Base-by-base conservation (phyloP, 768 basidiomycete species). In the Vararia minispora region DNA sequence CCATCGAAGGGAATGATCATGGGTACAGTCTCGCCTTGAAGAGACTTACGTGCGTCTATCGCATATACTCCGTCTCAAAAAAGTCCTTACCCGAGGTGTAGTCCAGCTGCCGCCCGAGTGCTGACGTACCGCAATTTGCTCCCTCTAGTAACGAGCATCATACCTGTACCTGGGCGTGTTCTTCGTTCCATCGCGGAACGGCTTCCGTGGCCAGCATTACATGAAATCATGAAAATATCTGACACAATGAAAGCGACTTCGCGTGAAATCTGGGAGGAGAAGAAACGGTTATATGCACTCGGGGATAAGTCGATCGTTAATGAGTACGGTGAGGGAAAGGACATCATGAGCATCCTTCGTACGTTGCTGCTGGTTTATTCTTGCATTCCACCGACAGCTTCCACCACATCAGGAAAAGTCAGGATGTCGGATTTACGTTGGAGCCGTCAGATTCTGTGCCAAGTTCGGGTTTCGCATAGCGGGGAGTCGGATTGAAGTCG, bases 231-330 rank as follows among this genome's bases (percentile, higher is more conserved):
- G 33, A 55, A 58, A 10, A 53, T 66, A 13, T 41, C 59, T 0
- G 59, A 63, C 27, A 45, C 56, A 3, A 53, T 72, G 51, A 49
- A 64, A 14, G 41, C 52, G 7, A 57, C 57, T 5, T 58, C 67
- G 6, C 39, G 52, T n/a, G 47, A 58, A 3, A 60, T 72, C 5
- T 60, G 58, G 25, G 43, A 54, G 16, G 44, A 50, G 17, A 69
- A 68, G 50, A 63, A 59, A 40, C 48, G 42, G 26, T 56, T 62
- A 2, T 29, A 67, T 3, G 43, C 41, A 9, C 49, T 52, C 16
- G 63, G 60, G 4, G 63, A 65, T 24, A 56, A 59, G 26, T 58
- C 51, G 3, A 48, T 50, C 5, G 32, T 44, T 18, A 20, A 48
- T 14, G 43, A 49, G 25, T 27, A 53, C 13, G 50, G 49, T 10